These are phyloP conservation scores for Heliamphora exappendiculata DNA, from an alignment of 148 eudicot species.

Conservation along the genomic window DNA sequence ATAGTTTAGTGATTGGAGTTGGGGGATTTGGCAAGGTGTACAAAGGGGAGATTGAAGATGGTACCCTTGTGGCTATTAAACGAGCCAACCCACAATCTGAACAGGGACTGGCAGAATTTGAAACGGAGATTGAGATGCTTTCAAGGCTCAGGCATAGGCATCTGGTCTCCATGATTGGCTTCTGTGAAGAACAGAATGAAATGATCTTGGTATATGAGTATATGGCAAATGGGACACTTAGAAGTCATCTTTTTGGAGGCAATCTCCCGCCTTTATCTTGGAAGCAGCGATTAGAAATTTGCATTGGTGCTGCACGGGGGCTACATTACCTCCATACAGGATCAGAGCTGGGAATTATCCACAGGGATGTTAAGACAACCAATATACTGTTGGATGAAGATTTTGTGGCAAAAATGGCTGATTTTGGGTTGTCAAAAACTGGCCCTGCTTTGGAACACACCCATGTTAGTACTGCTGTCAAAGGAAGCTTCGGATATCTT, in stretches of 20 bases:
- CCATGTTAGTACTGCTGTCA: constrained; percentile 20
- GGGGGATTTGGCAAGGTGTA: constrained; percentile 23
- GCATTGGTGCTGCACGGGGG: constrained; percentile 18
- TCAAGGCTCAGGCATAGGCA: constrained; percentile 20
- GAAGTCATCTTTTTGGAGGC: constrained; percentile 18
- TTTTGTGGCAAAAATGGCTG: constrained; percentile 19
- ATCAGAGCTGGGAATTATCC: constrained; percentile 15
- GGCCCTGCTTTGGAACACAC: constrained; percentile 20
- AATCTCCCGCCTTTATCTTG: constrained; percentile 14
- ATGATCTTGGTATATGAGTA: constrained; percentile 20
- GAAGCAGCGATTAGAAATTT: constrained; percentile 14
- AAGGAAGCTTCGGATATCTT: constrained; percentile 20
- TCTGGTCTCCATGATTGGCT: constrained; percentile 18
- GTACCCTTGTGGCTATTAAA: constrained; percentile 14
- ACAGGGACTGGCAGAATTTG: constrained; percentile 17
- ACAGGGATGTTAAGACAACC: constrained; percentile 16
- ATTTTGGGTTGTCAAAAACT: constrained; percentile 20
- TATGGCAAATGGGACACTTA: constrained; percentile 19
- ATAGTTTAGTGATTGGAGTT: constrained; percentile 15
- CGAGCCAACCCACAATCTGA: constrained; percentile 19
- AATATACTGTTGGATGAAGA: constrained; percentile 16
- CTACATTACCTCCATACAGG: constrained; percentile 21
- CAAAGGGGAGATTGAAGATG: constrained; percentile 15
- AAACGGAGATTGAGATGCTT: constrained; percentile 22
- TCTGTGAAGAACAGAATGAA: constrained; percentile 17